Evolutionary conservation across 179 eudicot species (phyloP).

Genomic region (Camellia oleifera): DNA sequence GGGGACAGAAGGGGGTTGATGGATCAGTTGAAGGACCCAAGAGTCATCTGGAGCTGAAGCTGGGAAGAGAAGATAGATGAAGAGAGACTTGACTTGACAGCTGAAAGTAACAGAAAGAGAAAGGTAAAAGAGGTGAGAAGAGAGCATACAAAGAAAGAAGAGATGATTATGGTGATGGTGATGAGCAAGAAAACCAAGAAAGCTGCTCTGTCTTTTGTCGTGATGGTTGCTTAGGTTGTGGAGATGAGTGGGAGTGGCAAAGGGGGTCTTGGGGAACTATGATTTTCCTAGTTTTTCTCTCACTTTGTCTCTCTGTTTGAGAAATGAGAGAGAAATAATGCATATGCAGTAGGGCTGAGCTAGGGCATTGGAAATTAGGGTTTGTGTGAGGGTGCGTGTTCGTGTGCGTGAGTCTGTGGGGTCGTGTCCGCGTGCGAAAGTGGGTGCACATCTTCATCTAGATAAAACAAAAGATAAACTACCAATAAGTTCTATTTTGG

Average conservation of each 20-base stretch:
- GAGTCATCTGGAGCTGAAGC: neutral
- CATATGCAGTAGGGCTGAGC: too few relatives aligned
- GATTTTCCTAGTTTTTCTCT: conserved; percentile 6
- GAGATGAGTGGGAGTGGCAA: neutral
- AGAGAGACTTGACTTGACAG: neutral
- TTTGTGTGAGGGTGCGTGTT: neutral
- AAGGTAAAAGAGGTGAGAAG: neutral
- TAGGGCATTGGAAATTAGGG: neutral
- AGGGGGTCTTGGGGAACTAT: neutral
- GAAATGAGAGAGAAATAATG: neutral
- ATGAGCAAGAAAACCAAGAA: neutral
- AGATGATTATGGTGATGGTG: neutral
- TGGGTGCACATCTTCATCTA: neutral
- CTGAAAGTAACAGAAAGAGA: neutral
- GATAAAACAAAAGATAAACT: too few relatives aligned
- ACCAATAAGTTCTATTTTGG: too few relatives aligned
- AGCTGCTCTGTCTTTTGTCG: neutral
- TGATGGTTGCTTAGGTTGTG: neutral
- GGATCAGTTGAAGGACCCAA: neutral
- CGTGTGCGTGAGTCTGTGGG: neutral
- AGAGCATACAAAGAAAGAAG: neutral
- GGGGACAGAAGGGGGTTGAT: neutral
- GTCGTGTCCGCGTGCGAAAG: conserved; percentile 5
- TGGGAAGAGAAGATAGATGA: neutral
- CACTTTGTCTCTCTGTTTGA: neutral